Base-by-base conservation (phyloP, 768 basidiomycete species). In the Auricularia cornea region DNA sequence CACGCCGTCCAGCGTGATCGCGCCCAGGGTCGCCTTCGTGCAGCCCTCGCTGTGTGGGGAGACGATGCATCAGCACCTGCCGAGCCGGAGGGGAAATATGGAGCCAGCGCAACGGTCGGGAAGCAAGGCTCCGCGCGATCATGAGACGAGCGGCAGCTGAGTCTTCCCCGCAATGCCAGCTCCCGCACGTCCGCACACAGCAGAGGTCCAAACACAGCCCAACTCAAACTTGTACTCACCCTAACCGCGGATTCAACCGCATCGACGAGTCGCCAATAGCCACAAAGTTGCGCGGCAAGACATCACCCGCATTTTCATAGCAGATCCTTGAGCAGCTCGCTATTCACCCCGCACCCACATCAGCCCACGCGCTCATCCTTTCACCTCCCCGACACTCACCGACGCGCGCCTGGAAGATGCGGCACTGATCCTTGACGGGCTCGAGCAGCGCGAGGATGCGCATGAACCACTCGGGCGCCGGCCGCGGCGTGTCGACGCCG, bases 191-290 rank as follows among this genome's bases (percentile, higher is more conserved):
- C n/a, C n/a, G n/a, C n/a, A n/a, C n/a, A n/a, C n/a, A n/a, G n/a
- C n/a, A n/a, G n/a, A n/a, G n/a, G n/a, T n/a, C n/a, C n/a, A n/a
- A n/a, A n/a, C n/a, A n/a, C n/a, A n/a, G n/a, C n/a, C n/a, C n/a
- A 8, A 18, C 38, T 18, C 38, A 8, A 40, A 40, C 8, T 2
- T 14, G 6, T 10, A 56, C 61, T 32, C 30, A 68, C 67, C 66
- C 70, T 60, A 62, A 64, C 2, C 66, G 48, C 14, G 71, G 72
- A 48, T 71, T 70, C 20, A 72, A n/a, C 44, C 56, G 48, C 73
- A 76, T 72, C 10, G 73, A 68, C 35, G 73, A 71, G 59, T 77
- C 76, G n/a, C 76, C 76, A 31, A 76, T 5, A 1, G 74, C 75
- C 40, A 76, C 65, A 52, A 69, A 77, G 62, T 76, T 77, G 14